Percentiles rank a stretch among this genome's conserved stretches.
Evolutionary conservation across 352 stramenopile genomes (phyloP).

Genomic region (Phytophthora pinifolia): DNA sequence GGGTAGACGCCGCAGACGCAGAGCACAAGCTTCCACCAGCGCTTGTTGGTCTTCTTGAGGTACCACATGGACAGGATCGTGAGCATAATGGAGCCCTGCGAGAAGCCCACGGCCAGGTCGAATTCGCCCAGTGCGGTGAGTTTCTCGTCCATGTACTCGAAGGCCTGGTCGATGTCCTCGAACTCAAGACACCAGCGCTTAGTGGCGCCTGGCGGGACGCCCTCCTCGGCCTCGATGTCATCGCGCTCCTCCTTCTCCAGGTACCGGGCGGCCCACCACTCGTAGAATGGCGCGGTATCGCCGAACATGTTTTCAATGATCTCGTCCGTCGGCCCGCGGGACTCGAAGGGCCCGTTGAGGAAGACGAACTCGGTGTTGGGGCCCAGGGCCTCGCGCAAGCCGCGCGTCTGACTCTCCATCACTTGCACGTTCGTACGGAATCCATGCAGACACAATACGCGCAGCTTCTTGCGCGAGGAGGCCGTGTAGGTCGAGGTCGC

Average conservation of each 20-base stretch:
- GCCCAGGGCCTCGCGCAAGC: constrained; percentile 57
- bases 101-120: constrained; percentile 79
- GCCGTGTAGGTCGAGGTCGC: background rate
- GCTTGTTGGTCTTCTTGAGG: constrained; percentile 36
- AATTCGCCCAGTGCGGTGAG: constrained; percentile 62
- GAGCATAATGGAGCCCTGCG: constrained; percentile 69
- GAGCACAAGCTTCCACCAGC: constrained; percentile 57
- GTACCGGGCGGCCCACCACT: constrained; percentile 60
- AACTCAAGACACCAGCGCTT: constrained; percentile 36
- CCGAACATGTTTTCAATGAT: constrained; percentile 56
- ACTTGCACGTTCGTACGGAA: constrained; percentile 72
- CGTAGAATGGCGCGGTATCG: constrained; percentile 68
- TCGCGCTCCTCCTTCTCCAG: constrained; percentile 45
- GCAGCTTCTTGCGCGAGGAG: constrained; percentile 36
- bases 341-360: constrained; percentile 57
- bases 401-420: constrained; percentile 68
- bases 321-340: constrained; percentile 56
- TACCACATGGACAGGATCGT: constrained; percentile 67
- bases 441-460: constrained; percentile 75
- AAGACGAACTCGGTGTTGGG: constrained; percentile 69
- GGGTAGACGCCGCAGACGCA: constrained; percentile 46
- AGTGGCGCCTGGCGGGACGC: constrained; percentile 21
- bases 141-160: constrained; percentile 64
- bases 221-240: constrained; percentile 35
- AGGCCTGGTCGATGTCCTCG: constrained; percentile 36